Percentiles rank a stretch among this genome's conserved stretches.
Evolutionary conservation across 805 yeast genomes (phyloP).

Genomic region (Candida germanica): DNA sequence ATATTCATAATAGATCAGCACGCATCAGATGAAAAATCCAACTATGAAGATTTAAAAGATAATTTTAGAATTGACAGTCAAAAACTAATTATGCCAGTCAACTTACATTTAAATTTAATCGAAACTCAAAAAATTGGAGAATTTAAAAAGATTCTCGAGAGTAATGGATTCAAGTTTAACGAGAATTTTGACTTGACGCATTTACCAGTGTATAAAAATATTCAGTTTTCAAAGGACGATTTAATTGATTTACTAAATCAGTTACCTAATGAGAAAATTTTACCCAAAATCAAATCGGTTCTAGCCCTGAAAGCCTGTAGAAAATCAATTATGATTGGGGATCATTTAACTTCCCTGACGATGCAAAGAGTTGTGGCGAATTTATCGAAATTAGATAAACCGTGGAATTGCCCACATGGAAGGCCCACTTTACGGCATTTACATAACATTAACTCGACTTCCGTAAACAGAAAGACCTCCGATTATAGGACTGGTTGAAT

Average conservation of each 20-base stretch:
- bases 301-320: conserved; percentile 96
- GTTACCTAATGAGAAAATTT: conserved; percentile 14
- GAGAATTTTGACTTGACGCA: conserved; percentile 50
- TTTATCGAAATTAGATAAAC: conserved; percentile 73
- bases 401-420: conserved; percentile 98
- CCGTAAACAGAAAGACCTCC: not conserved
- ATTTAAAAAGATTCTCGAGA: conserved; percentile 51
- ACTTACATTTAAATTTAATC: conserved; percentile 67
- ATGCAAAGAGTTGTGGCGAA: conserved; percentile 72
- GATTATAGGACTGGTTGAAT: too few relatives aligned
- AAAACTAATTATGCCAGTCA: conserved; percentile 55
- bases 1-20: conserved; percentile 93
- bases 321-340: conserved; percentile 91
- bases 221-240: conserved; percentile 64
- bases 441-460: conserved; percentile 43
- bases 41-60: conserved; percentile 67
- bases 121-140: conserved; percentile 76
- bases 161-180: conserved; percentile 74
- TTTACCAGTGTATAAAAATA: conserved; percentile 70
- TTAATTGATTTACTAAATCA: conserved; percentile 70
- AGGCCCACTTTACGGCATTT: conserved; percentile 95
- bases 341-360: conserved; percentile 49
- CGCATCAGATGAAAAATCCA: conserved; percentile 94
- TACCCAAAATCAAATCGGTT: conserved; percentile 74
- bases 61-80: conserved; percentile 57